phyloP scores from a whole-genome alignment of 306 rosid species.

The Prunus padus region DNA sequence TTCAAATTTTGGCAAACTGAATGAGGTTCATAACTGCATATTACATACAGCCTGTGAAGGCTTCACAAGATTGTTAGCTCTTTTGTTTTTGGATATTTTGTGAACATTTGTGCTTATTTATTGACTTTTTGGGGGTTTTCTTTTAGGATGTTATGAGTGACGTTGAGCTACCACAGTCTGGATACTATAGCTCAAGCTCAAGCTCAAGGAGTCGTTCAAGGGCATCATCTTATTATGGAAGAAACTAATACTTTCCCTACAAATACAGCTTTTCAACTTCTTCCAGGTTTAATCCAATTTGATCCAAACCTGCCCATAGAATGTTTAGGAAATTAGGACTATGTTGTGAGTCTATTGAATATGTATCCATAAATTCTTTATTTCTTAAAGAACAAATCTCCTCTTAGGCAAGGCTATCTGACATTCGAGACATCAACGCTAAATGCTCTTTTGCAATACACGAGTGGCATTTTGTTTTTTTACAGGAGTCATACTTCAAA shows the following conservation, averaged over 20 bases:
- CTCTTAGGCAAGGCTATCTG: neutral
- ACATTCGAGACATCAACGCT: neutral
- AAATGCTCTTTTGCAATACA: neutral
- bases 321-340: no score
- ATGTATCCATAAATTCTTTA: neutral
- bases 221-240: conserved; percentile 24
- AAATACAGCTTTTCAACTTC: neutral
- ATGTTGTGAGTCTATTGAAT: neutral
- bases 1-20: no score
- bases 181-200: conserved; percentile 18
- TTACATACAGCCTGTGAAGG: neutral
- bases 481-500: neutral
- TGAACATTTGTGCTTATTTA: neutral
- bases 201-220: conserved; percentile 37
- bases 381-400: neutral
- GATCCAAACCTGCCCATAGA: no score
- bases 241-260: neutral
- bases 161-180: conserved; percentile 16
- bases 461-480: neutral
- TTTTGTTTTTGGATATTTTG: neutral
- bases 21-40: neutral
- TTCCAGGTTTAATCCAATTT: no score
- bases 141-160: conserved; percentile 44
- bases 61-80: neutral
- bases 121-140: neutral